phyloP scores from a whole-genome alignment of 306 rosid genomes.

The Neltuma alba region DNA sequence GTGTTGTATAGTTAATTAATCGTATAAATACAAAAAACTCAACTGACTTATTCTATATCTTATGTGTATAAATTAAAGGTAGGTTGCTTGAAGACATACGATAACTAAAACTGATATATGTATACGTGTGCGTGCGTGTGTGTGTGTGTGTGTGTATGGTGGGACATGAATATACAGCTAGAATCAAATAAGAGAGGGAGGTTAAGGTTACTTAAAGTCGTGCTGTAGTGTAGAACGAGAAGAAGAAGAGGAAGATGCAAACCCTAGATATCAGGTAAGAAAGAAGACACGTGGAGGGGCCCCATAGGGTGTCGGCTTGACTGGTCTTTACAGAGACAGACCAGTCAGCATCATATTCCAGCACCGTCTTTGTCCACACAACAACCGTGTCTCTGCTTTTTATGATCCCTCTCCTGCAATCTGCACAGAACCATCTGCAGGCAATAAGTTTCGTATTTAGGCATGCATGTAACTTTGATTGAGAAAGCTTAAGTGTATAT shows the following conservation, averaged over 20 bases:
- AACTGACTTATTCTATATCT: conserved; percentile 1
- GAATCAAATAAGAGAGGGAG: conserved; percentile 19
- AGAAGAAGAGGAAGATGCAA: conserved; percentile 26
- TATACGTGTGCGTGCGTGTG: too few species aligned
- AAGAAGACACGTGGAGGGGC: conserved; percentile 72
- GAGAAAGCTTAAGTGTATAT: not conserved
- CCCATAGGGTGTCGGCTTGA: conserved; percentile 71
- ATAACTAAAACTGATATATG: too few species aligned
- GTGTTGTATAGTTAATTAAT: conserved; percentile 25
- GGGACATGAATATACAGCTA: conserved; percentile 13
- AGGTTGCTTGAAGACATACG: conserved; percentile 23
- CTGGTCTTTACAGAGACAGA: conserved; percentile 52
- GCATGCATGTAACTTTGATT: not conserved
- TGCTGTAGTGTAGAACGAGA: conserved; percentile 37
- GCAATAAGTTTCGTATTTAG: not conserved
- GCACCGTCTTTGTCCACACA: conserved; percentile 30
- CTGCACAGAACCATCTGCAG: not conserved
- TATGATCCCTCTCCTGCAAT: not conserved
- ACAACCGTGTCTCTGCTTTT: not conserved
- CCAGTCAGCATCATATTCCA: conserved; percentile 42
- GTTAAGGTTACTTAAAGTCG: conserved; percentile 18
- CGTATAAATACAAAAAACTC: not conserved
- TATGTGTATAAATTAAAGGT: not conserved
- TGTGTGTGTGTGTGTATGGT: too few species aligned
- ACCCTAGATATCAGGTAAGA: conserved; percentile 44